These are phyloP conservation scores for Colletotrichum sp. DNA, from an alignment of 2,329 filamentous ascomycete species.

Conservation along the genomic window DNA sequence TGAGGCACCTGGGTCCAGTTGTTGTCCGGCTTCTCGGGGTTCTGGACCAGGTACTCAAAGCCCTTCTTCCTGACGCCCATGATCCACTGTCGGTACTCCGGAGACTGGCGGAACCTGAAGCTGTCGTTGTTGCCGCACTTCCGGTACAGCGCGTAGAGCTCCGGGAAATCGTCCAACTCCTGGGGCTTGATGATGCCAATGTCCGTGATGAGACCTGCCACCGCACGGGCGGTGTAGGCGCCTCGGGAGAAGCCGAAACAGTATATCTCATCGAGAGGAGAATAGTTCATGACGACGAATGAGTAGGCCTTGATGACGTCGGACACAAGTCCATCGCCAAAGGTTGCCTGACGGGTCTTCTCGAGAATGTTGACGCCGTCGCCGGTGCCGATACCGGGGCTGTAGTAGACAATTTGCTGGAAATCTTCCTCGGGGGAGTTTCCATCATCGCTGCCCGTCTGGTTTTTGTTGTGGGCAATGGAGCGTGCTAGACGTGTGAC, in stretches of 20 bases:
- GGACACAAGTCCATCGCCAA: not conserved
- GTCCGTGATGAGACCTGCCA: slow-evolving; percentile 39
- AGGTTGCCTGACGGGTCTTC: not conserved
- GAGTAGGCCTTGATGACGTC: slow-evolving; percentile 38
- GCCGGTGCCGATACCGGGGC: not conserved
- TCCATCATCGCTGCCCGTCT: no score
- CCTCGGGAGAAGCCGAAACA: slow-evolving; percentile 44
- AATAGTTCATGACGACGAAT: slow-evolving; percentile 40
- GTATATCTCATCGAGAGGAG: slow-evolving; percentile 32
- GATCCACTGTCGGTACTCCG: not conserved
- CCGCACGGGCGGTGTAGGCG: slow-evolving; percentile 43
- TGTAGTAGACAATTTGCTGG: not conserved
- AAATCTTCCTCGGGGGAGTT: no score
- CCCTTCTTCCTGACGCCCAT: not conserved
- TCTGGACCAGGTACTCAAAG: not conserved
- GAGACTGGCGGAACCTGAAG: not conserved
- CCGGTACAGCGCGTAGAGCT: not conserved
- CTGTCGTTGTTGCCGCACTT: not conserved
- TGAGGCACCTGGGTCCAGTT: not conserved
- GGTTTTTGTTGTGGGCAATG: not conserved
- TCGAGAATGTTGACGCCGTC: not conserved
- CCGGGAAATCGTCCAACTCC: slow-evolving; percentile 21
- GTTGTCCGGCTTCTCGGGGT: not conserved
- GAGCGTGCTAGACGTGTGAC: not conserved
- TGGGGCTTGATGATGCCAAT: slow-evolving; percentile 23